A percentile compares a stretch with the other conserved stretches of the same genome.
phyloP scores from a whole-genome alignment of 2,329 filamentous ascomycete species.

The Fusarium sp. region DNA sequence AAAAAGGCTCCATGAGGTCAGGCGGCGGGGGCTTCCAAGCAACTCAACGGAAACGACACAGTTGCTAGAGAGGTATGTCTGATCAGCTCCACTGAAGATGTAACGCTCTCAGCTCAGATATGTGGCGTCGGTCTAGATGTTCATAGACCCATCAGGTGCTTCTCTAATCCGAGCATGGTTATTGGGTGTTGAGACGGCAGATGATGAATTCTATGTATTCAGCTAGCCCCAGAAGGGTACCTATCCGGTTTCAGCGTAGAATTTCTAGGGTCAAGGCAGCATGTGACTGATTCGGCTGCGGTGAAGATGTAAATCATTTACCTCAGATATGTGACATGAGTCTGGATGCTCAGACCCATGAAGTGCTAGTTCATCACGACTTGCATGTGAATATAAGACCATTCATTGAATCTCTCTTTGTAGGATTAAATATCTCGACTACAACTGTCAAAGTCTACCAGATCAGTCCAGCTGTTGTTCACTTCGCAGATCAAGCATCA shows the following conservation, averaged over 20 bases:
- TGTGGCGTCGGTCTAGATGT: not conserved
- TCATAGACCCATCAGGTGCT: not conserved
- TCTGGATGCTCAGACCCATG: not conserved
- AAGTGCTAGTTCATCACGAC: no score
- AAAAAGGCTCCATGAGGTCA: no score
- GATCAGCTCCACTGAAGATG: not conserved
- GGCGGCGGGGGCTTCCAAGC: no score
- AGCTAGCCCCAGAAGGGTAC: fast-evolving
- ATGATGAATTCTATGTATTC: not conserved
- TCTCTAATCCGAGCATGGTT: not conserved
- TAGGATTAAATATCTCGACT: not conserved
- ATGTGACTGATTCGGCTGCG: not conserved
- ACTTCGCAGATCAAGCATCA: not conserved
- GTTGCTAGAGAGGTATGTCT: not conserved
- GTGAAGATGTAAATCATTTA: not conserved
- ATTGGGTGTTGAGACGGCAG: not conserved
- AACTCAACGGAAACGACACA: no score
- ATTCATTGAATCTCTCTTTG: not conserved
- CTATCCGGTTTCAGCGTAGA: not conserved
- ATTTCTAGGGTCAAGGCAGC: not conserved
- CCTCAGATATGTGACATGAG: not conserved
- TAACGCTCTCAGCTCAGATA: not conserved
- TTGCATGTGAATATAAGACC: not conserved
- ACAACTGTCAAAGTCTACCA: no score
- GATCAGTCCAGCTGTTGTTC: fast-evolving